Base-by-base conservation (phyloP, 805 yeast genomes). In the Ogataea henricii region DNA sequence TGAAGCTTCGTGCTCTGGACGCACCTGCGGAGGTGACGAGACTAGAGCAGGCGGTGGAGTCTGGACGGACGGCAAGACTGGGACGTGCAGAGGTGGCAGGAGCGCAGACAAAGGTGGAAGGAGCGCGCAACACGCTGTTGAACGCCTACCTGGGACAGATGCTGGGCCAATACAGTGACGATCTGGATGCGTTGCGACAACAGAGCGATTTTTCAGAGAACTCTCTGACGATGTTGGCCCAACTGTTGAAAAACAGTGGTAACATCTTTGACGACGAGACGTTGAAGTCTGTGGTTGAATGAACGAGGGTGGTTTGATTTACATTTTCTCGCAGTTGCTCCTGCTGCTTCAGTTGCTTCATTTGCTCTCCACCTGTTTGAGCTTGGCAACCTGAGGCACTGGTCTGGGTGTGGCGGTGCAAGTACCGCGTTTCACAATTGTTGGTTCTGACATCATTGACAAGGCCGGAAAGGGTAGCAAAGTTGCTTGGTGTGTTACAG, bases 121-220 rank as follows among this genome's bases (percentile, higher is more conserved):
- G 62, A 13, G 66, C 64, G 14, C 63, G 65, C 25, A 63, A 66
- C 27, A 69, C 70, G 41, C 62, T 81, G 41, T 76, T 81, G 48
- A 73, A 72, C 53, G 73, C 76, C 45, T 85, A 74, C 56, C 63
- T 85, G 58, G 71, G 69, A 27, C 57, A 81, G 51, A 76, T 85
- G 78, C 78, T 87, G 40, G 66, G 69, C 14, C 75, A 72, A 32
- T 85, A 82, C 56, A 81, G 83, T 40, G 81, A 81, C 47, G 88
- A 83, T 51, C 69, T 83, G 32, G 83, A 81, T 56, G 70, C 71
- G 45, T 66, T 83, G 51, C 78, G 90, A 60, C 71, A 73, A 46
- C 80, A 82, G 29, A 84, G 83, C 8, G 89, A 85, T 61, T 85
- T 85, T 57, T 74, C 74, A 9, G 54, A 55, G 14, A 74, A 71